These are phyloP conservation scores for Phialocephala subalpina DNA, from an alignment of 2,329 filamentous ascomycete species.

Conservation along the genomic window DNA sequence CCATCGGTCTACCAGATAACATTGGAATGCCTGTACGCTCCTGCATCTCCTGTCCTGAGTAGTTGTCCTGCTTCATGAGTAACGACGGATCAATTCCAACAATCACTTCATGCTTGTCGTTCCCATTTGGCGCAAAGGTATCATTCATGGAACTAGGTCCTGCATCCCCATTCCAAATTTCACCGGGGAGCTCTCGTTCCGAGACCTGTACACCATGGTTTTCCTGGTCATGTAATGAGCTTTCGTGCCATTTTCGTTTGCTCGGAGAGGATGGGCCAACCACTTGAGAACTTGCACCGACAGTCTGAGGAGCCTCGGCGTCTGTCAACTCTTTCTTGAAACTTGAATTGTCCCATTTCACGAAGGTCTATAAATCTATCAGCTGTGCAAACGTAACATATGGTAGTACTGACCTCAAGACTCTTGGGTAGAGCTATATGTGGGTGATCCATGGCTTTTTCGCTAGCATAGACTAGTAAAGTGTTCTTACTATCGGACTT, in stretches of 20 bases:
- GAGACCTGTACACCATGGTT: conserved; percentile 20
- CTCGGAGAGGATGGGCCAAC: conserved; percentile 34
- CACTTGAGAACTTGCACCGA: conserved; percentile 18
- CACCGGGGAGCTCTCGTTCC: conserved; percentile 20
- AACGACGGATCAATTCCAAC: conserved; percentile 38
- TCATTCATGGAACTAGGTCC: not conserved
- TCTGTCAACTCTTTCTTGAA: conserved; percentile 57
- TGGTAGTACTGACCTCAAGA: conserved; percentile 45
- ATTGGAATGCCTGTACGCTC: conserved; percentile 38
- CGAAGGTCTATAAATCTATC: conserved; percentile 51
- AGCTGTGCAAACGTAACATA: conserved; percentile 12
- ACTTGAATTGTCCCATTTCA: conserved; percentile 58
- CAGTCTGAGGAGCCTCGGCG: conserved; percentile 23
- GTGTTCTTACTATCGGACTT: conserved; percentile 57
- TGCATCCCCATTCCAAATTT: conserved; percentile 2
- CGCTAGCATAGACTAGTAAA: conserved; percentile 62
- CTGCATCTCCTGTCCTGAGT: conserved; percentile 40
- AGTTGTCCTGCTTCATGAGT: conserved; percentile 14
- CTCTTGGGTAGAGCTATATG: conserved; percentile 49
- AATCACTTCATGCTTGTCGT: conserved; percentile 29
- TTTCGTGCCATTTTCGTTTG: conserved; percentile 40
- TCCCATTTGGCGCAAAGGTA: conserved; percentile 1
- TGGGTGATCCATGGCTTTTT: conserved; percentile 51
- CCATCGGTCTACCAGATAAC: conserved; percentile 24
- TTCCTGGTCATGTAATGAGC: conserved; percentile 26